A percentile compares a stretch with the other conserved stretches of the same genome.
Evolutionary conservation across 495 filamentous ascomycete genomes (phyloP).

Genomic region (Letharia columbiana): DNA sequence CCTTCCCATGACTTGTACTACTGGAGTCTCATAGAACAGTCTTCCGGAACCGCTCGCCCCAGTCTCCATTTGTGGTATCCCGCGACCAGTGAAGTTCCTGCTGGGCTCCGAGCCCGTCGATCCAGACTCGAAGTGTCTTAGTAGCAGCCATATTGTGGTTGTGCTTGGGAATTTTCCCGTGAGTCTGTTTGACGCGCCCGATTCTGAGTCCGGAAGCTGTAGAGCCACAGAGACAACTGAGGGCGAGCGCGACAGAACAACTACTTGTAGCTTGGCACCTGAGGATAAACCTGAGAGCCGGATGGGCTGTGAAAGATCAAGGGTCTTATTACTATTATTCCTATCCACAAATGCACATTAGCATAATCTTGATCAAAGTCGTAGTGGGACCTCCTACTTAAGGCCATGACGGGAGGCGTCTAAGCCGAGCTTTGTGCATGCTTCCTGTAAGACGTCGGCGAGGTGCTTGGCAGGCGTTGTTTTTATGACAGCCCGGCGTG

Average conservation of each 20-base stretch:
- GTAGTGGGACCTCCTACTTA: conserved; percentile 48
- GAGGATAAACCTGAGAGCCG: conserved; percentile 78
- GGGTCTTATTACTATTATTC: conserved; percentile 55
- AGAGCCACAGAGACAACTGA: conserved; percentile 78
- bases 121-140: conserved; percentile 78
- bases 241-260: conserved; percentile 72
- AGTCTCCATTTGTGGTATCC: conserved; percentile 47
- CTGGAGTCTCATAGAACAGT: conserved; percentile 77
- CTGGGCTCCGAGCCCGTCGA: conserved; percentile 46
- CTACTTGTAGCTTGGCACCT: conserved; percentile 86
- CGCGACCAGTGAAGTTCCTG: conserved; percentile 70
- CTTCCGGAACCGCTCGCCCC: conserved; percentile 57
- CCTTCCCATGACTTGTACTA: conserved; percentile 70
- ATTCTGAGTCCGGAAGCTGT: conserved; percentile 63
- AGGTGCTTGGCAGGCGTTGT: conserved; percentile 71
- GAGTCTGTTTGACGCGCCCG: conserved; percentile 47
- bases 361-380: background rate
- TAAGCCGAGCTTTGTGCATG: conserved; percentile 69
- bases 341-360: background rate
- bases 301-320: conserved; percentile 76
- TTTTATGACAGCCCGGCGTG: conserved; percentile 68
- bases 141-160: conserved; percentile 75
- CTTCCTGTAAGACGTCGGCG: conserved; percentile 75
- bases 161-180: conserved; percentile 76
- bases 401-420: conserved; percentile 66